These are phyloP conservation scores for Emydomyces testavorans DNA, from an alignment of 2,329 filamentous ascomycete genomes.

Conservation along the genomic window DNA sequence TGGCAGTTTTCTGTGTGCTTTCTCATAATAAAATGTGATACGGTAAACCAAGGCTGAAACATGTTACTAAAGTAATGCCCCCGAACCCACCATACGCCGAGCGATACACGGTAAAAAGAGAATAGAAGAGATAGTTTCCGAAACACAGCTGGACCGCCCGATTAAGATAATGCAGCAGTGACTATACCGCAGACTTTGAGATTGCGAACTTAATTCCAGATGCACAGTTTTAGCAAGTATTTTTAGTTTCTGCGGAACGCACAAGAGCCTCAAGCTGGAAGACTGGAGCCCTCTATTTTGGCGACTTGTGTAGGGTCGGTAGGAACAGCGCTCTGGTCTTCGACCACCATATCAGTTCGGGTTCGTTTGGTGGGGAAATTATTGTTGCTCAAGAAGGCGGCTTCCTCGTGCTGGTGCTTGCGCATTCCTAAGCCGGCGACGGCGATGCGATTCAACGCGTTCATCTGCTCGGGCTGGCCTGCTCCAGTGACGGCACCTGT, in stretches of 20 bases:
- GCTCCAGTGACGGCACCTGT: conserved; percentile 8
- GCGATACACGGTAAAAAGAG: background rate
- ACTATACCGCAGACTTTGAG: background rate
- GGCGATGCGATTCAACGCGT: conserved; percentile 35
- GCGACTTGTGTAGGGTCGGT: background rate
- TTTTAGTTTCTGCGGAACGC: background rate
- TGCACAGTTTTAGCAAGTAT: too few species aligned
- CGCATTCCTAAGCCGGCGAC: conserved; percentile 36
- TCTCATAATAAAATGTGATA: background rate
- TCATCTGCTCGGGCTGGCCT: conserved; percentile 28
- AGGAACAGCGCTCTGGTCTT: background rate
- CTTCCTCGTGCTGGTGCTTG: conserved; percentile 32
- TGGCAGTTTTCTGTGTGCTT: background rate
- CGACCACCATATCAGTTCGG: conserved; percentile 4
- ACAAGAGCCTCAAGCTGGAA: background rate
- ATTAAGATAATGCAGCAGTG: background rate
- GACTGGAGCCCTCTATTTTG: background rate
- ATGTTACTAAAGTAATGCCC: background rate
- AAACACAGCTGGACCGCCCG: background rate
- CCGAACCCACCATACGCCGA: background rate
- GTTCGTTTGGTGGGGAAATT: conserved; percentile 24
- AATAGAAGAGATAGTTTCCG: background rate
- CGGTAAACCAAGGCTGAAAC: background rate
- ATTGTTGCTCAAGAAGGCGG: conserved; percentile 24
- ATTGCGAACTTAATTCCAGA: too few species aligned